Evolutionary conservation across 2,329 filamentous ascomycete species (phyloP).

Genomic region (Stachybotrys elegans): DNA sequence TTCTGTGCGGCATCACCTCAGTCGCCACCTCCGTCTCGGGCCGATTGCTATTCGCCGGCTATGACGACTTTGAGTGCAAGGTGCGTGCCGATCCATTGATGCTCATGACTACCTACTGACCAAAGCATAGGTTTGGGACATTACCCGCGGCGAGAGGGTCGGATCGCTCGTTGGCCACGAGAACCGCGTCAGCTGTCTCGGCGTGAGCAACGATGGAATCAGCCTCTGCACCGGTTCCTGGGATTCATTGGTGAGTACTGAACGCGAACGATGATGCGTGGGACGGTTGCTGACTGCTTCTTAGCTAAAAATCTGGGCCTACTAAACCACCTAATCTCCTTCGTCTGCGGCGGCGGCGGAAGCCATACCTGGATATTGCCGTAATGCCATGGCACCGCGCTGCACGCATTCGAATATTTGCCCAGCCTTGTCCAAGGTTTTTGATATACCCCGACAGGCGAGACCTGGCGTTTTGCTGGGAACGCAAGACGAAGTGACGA

Average conservation of each 20-base stretch:
- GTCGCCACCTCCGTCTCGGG: conserved; percentile 97
- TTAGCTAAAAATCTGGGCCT: conserved; percentile 85
- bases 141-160: conserved; percentile 93
- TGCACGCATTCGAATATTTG: too few species aligned
- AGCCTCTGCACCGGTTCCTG: conserved; percentile 99
- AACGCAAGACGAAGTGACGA: conserved; percentile 36
- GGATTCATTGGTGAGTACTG: conserved; percentile 85
- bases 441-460: too few species aligned
- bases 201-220: conserved; percentile 98
- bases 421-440: neutral
- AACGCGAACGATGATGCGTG: too few species aligned
- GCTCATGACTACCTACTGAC: neutral
- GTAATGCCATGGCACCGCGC: conserved; percentile 21
- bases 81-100: conserved; percentile 43
- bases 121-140: conserved; percentile 80
- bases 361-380: conserved; percentile 15
- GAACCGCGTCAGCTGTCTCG: conserved; percentile 97
- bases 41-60: conserved; percentile 89
- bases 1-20: conserved; percentile 95
- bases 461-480: too few species aligned
- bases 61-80: conserved; percentile 99
- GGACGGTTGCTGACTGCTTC: neutral
- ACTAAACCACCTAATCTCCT: conserved; percentile 41
- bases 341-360: neutral
- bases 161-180: conserved; percentile 95